phyloP scores from a whole-genome alignment of 805 yeast genomes.

The Kluyveromyces lactis region DNA sequence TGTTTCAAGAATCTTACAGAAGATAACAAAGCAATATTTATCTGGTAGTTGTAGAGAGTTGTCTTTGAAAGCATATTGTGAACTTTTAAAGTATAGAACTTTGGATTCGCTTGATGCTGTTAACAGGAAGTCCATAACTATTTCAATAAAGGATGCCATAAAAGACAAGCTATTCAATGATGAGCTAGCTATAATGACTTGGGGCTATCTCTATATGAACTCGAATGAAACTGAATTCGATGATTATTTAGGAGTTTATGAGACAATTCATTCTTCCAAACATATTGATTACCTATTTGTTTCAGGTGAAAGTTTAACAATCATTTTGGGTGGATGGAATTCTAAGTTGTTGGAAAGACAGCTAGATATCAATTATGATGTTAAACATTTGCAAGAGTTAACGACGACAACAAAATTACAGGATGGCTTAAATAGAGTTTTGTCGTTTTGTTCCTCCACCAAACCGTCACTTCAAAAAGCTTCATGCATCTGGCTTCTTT shows the following conservation, averaged over 20 bases:
- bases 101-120: too few species aligned
- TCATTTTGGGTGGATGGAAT: slow-evolving; percentile 69
- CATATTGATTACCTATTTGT: slow-evolving; percentile 71
- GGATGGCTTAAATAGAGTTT: slow-evolving; percentile 38
- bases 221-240: slow-evolving; percentile 26
- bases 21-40: not conserved
- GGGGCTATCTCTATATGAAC: slow-evolving; percentile 47
- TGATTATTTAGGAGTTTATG: slow-evolving; percentile 37
- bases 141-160: slow-evolving; percentile 16
- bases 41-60: slow-evolving; percentile 8
- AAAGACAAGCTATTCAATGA: slow-evolving; percentile 41
- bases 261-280: slow-evolving; percentile 54
- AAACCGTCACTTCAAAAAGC: slow-evolving; percentile 71
- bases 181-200: slow-evolving; percentile 49
- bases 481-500: slow-evolving; percentile 78
- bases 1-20: not conserved
- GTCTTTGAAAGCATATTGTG: slow-evolving; percentile 6
- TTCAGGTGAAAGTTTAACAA: slow-evolving; percentile 75
- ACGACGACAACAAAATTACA: slow-evolving; percentile 16
- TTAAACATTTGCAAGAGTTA: slow-evolving; percentile 1
- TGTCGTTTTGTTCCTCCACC: slow-evolving; percentile 49
- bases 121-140: too few species aligned
- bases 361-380: slow-evolving; percentile 39
- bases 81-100: not conserved
- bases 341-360: slow-evolving; percentile 46